A percentile compares a stretch with the other conserved stretches of the same genome.
Conservation (phyloP, 2,329 filamentous ascomycete species). For the Ophiobolus disseminans region DNA sequence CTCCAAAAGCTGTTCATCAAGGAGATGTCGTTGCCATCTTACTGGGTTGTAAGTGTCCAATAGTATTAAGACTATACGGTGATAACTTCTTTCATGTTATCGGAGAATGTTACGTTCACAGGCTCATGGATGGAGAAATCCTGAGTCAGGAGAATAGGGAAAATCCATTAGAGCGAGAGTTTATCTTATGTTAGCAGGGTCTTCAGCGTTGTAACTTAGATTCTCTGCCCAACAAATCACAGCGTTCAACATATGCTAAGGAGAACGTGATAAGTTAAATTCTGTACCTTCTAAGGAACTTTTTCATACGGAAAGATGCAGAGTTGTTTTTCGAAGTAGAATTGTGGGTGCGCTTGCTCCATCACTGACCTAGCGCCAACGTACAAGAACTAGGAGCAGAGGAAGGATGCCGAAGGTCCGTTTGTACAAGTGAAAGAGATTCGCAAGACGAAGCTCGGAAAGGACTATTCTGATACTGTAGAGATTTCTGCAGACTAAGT, state of each 20-base stretch:
- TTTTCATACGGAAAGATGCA: neutral
- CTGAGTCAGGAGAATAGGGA: slow-evolving; percentile 1
- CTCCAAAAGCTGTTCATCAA: slow-evolving; percentile 4
- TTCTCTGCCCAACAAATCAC: neutral
- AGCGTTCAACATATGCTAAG: neutral
- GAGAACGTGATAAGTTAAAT: neutral
- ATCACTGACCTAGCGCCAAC: neutral
- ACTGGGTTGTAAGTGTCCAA: slow-evolving; percentile 5
- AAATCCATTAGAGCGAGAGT: neutral
- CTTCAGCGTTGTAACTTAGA: neutral
- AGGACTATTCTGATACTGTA: neutral
- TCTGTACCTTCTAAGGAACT: neutral
- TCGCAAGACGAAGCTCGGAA: neutral
- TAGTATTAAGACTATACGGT: slow-evolving; percentile 3
- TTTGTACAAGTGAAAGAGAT: neutral
- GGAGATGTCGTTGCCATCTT: slow-evolving; percentile 4
- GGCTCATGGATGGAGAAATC: slow-evolving; percentile 6
- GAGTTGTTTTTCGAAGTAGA: neutral
- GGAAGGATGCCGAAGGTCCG: neutral
- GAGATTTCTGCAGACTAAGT: no score
- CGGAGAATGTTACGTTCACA: neutral
- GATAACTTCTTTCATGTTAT: neutral
- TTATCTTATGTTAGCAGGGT: slow-evolving; percentile 2
- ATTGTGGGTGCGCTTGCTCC: neutral
- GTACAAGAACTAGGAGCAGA: neutral